Evolutionary conservation across 768 basidiomycete species (phyloP), one percentile per base, ranked within the genome.

Genomic region (Boletales sp.): DNA sequence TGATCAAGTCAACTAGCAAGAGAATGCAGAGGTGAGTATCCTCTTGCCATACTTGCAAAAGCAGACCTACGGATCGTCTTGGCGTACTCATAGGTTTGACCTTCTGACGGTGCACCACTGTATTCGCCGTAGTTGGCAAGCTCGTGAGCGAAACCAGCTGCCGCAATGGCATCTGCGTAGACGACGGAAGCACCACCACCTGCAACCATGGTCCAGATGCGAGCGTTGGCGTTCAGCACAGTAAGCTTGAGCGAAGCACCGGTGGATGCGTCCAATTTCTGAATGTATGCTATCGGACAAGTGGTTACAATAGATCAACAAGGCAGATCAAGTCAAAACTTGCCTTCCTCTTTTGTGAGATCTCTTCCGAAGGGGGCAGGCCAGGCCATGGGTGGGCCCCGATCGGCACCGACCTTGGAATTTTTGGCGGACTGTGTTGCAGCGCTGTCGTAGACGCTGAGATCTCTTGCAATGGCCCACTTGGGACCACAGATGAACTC

Each of bases 91-190:
- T 96, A 98, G 0, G 95, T 99, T 74, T 99, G 96, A 37, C 91
- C 93, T 72, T 97, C 92, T 7, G 91, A 92, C 38, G 96, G 96
- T 8, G 96, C 95, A 65, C 96, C 96, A 60, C 90, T 93, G 80
- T 99, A 98, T 74, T 98, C 96, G 61, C 96, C 96, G 64, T 98
- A 98, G 79, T 98, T 99, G 69, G 95, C 95, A 57, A 99, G 87
- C 70, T 99, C 96, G 66, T 96, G 82, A 17, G 96, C 94, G 65
- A 84, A 98, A 33, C 95, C 95, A 64, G 93, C 91, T 7, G 95
- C 94, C 46, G 86, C 86, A 54, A 89, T 89, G 57, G 87, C 87
- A 56, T 89, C 87, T 8, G 76, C 78, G 63, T 84, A 84, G 37
- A 83, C 81, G 55, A 84, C 81, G 8, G 79, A 81, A 18, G 82